A percentile compares a stretch with the other conserved stretches of the same genome.
phyloP scores from a whole-genome alignment of 2,329 filamentous ascomycete species.

The Sporothrix luriei region DNA sequence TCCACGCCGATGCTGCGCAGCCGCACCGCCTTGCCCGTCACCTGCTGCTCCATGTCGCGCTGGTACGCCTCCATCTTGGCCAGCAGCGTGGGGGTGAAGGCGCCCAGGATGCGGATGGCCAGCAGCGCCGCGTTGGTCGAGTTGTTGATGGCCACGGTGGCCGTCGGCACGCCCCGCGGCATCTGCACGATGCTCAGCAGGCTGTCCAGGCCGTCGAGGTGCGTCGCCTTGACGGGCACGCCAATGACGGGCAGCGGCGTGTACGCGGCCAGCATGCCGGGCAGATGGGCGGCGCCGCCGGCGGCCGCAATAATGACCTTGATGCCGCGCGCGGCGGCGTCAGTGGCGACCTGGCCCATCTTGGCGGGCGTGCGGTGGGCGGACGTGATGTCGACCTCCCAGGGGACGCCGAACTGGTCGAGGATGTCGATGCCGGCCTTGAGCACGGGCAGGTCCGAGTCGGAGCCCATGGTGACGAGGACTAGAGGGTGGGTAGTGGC shows the following conservation, averaged over 20 bases:
- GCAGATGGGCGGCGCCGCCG: conserved; percentile 71
- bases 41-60: conserved; percentile 62
- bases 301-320: conserved; percentile 76
- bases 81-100: conserved; percentile 52
- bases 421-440: conserved; percentile 67
- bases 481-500: conserved; percentile 58
- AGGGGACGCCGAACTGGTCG: conserved; percentile 70
- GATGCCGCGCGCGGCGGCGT: conserved; percentile 66
- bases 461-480: conserved; percentile 81
- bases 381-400: conserved; percentile 74
- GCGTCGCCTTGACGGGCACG: conserved; percentile 73
- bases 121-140: conserved; percentile 65
- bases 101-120: conserved; percentile 35
- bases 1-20: conserved; percentile 59
- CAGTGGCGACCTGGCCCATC: conserved; percentile 68
- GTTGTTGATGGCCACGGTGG: conserved; percentile 79
- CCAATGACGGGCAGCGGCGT: conserved; percentile 75
- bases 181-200: conserved; percentile 76
- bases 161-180: conserved; percentile 60
- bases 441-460: conserved; percentile 72
- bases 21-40: conserved; percentile 61
- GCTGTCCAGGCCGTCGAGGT: conserved; percentile 71
- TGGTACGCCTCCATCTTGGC: conserved; percentile 63
- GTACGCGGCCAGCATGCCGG: conserved; percentile 73
- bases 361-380: conserved; percentile 73